Evolutionary conservation across 371 early-diverging fungal genomes (phyloP).

Genomic region (Syncephalis fuscata): DNA sequence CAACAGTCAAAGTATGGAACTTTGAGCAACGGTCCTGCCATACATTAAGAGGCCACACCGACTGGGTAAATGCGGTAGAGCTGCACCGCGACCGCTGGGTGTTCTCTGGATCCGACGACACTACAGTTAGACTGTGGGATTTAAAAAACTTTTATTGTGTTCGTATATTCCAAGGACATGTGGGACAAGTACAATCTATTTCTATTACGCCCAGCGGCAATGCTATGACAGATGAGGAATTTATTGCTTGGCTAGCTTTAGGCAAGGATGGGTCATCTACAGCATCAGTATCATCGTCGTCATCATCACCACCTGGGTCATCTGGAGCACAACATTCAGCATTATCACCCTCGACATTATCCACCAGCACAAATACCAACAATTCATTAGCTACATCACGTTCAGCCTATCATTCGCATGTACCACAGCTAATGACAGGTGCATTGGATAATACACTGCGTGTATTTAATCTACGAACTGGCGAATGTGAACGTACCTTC

Average conservation of each 20-base stretch:
- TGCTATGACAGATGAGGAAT: no score
- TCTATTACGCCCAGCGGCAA: conserved; percentile 11
- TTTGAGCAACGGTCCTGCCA: conserved; percentile 62
- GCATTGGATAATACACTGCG: conserved; percentile 83
- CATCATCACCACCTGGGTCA: conserved; percentile 9
- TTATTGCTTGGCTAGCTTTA: conserved; percentile 8
- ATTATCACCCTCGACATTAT: conserved; percentile 1
- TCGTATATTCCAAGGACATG: conserved; percentile 54
- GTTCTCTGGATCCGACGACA: conserved; percentile 70
- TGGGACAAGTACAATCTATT: conserved; percentile 58
- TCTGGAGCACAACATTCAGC: conserved; percentile 10
- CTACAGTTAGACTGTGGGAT: conserved; percentile 73
- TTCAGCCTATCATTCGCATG: neutral
- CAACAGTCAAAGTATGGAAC: conserved; percentile 83
- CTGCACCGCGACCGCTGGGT: conserved; percentile 44
- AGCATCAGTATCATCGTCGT: conserved; percentile 1
- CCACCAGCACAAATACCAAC: neutral
- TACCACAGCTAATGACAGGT: conserved; percentile 59
- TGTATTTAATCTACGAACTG: conserved; percentile 65
- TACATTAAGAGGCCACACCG: conserved; percentile 64
- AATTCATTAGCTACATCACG: conserved; percentile 1
- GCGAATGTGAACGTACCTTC: conserved; percentile 61
- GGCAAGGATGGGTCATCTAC: conserved; percentile 1
- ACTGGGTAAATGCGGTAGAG: conserved; percentile 76
- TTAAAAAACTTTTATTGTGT: conserved; percentile 46